A percentile compares a stretch with the other conserved stretches of the same genome.
Evolutionary conservation across 2,329 filamentous ascomycete genomes (phyloP).

Genomic region (Hymenoscyphus repandus): DNA sequence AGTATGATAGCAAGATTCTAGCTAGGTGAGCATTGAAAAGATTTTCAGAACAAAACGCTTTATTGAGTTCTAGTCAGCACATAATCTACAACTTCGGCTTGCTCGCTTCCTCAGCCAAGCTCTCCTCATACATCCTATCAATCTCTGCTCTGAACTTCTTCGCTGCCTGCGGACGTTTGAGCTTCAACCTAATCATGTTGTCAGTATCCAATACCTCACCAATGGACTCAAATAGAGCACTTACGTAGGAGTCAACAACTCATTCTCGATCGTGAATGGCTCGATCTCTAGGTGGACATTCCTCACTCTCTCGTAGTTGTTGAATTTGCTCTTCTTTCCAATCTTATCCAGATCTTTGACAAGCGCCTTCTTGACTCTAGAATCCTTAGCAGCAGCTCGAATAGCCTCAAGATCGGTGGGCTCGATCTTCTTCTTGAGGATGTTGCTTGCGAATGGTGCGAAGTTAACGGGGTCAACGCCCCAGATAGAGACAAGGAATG

Average conservation of each 20-base stretch:
- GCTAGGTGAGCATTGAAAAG: no score
- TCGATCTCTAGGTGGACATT: slow-evolving; percentile 73
- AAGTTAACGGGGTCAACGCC: slow-evolving; percentile 83
- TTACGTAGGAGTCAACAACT: slow-evolving; percentile 83
- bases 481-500: slow-evolving; percentile 78
- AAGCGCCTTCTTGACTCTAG: slow-evolving; percentile 68
- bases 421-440: slow-evolving; percentile 63
- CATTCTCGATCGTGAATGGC: slow-evolving; percentile 90
- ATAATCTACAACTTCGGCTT: slow-evolving; percentile 42
- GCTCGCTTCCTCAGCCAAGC: slow-evolving; percentile 29
- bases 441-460: slow-evolving; percentile 70
- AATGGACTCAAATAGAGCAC: slow-evolving; percentile 28
- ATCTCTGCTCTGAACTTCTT: slow-evolving; percentile 40
- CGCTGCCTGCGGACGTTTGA: slow-evolving; percentile 64
- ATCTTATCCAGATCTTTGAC: slow-evolving; percentile 74
- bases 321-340: slow-evolving; percentile 80
- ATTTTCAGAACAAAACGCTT: no score
- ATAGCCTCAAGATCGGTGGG: slow-evolving; percentile 63
- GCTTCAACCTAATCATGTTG: slow-evolving; percentile 50
- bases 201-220: slow-evolving; percentile 14
- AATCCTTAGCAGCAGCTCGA: slow-evolving; percentile 60
- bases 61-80: not conserved
- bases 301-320: slow-evolving; percentile 80
- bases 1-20: no score
- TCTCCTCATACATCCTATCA: slow-evolving; percentile 31